phyloP scores from a whole-genome alignment of 805 yeast genomes.

The Metschnikowia sp. region DNA sequence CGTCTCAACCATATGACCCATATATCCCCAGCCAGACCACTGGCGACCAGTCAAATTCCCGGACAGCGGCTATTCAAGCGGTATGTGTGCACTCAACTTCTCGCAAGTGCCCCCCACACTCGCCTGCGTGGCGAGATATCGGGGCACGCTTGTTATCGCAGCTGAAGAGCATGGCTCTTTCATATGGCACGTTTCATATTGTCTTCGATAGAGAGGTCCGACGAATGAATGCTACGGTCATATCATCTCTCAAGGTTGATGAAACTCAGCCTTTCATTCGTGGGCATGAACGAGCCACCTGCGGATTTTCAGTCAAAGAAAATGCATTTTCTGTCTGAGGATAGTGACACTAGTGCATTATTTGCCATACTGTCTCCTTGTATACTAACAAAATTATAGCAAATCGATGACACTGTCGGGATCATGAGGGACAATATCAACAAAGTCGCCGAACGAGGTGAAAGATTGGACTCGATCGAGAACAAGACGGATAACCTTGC shows the following conservation, averaged over 20 bases:
- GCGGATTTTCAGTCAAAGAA: too few relatives aligned
- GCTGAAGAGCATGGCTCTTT: too few relatives aligned
- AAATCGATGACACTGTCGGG: slow-evolving; percentile 93
- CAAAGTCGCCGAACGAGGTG: slow-evolving; percentile 93
- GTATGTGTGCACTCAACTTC: slow-evolving; percentile 39
- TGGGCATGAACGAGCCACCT: too few relatives aligned
- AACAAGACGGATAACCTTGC: slow-evolving; percentile 92
- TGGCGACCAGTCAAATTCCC: slow-evolving; percentile 50
- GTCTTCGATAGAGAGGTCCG: too few relatives aligned
- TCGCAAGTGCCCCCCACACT: not conserved
- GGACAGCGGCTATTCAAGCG: slow-evolving; percentile 82
- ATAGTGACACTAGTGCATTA: too few relatives aligned
- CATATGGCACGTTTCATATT: too few relatives aligned
- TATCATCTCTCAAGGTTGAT: too few relatives aligned
- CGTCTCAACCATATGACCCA: slow-evolving; percentile 83
- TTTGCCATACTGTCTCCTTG: too few relatives aligned
- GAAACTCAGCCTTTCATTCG: too few relatives aligned
- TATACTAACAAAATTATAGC: slow-evolving; percentile 41
- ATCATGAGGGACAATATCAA: slow-evolving; percentile 96
- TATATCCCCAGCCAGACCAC: slow-evolving; percentile 64
- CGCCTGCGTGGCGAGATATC: not conserved
- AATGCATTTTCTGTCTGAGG: too few relatives aligned
- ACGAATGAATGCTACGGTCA: too few relatives aligned
- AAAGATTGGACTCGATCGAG: slow-evolving; percentile 85
- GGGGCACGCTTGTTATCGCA: too few relatives aligned